Conservation (phyloP, 2,329 filamentous ascomycete species). For the Exserohilum rostratum region DNA sequence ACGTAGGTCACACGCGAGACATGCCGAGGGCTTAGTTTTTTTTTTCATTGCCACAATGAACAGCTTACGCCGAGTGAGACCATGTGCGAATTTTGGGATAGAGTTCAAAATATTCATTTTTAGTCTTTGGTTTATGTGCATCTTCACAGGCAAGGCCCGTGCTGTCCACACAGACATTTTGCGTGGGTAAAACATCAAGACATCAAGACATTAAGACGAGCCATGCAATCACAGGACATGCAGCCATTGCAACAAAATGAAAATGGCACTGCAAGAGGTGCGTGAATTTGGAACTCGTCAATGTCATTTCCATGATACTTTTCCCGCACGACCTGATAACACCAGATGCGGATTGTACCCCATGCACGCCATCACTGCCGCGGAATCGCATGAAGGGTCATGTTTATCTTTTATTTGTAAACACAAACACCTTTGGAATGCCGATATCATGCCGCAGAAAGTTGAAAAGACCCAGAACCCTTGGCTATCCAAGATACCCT, state of each 20-base stretch:
- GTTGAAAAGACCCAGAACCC: slow-evolving; percentile 49
- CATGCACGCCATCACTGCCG: slow-evolving; percentile 47
- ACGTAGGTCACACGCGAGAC: too few species aligned
- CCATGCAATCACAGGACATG: neutral
- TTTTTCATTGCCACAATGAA: too few species aligned
- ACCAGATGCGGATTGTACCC: slow-evolving; percentile 42
- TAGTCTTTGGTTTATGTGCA: neutral
- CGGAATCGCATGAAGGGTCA: slow-evolving; percentile 43
- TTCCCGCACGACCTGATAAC: slow-evolving; percentile 43
- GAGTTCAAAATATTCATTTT: neutral
- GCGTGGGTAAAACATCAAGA: too few species aligned
- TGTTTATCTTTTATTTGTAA: slow-evolving; percentile 50
- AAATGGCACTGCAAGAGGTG: slow-evolving; percentile 1
- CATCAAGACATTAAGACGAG: too few species aligned
- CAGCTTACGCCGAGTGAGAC: neutral
- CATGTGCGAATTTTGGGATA: neutral
- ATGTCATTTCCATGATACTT: slow-evolving; percentile 47
- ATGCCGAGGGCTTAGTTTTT: too few species aligned
- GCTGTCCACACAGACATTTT: neutral
- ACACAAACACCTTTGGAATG: slow-evolving; percentile 52
- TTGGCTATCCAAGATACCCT: slow-evolving; percentile 52
- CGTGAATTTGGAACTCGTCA: slow-evolving; percentile 34
- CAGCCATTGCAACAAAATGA: neutral
- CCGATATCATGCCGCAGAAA: slow-evolving; percentile 50
- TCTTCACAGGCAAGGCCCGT: neutral